Percentiles rank a stretch among this genome's conserved stretches.
phyloP scores from a whole-genome alignment of 352 stramenopile species.

The Phytophthora sojae region DNA sequence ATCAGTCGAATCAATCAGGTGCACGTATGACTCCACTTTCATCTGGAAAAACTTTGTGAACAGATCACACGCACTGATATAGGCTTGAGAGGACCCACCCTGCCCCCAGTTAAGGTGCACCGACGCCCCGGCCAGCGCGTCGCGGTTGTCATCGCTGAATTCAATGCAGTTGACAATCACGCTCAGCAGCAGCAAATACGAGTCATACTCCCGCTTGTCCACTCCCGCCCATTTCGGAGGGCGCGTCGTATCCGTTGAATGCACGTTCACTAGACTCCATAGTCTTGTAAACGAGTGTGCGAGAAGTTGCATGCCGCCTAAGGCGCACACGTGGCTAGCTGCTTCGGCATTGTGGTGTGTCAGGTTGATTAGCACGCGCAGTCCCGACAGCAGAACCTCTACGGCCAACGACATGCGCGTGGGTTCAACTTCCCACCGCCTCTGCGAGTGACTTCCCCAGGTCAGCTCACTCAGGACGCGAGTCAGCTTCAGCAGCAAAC shows the following conservation, averaged over 20 bases:
- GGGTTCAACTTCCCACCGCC: slow-evolving; percentile 39
- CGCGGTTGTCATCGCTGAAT: slow-evolving; percentile 61
- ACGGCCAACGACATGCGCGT: slow-evolving; percentile 41
- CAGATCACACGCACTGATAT: slow-evolving; percentile 39
- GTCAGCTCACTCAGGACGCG: slow-evolving; percentile 41
- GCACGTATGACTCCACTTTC: slow-evolving; percentile 62
- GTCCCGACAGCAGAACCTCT: slow-evolving; percentile 52
- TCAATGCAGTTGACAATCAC: slow-evolving; percentile 81
- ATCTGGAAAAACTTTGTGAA: slow-evolving; percentile 62
- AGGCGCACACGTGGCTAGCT: slow-evolving; percentile 43
- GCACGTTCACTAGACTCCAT: slow-evolving; percentile 20
- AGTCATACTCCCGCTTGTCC: slow-evolving; percentile 68
- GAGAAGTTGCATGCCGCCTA: slow-evolving; percentile 54
- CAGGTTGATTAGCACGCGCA: slow-evolving; percentile 83
- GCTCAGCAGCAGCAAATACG: slow-evolving; percentile 65
- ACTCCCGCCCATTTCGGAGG: slow-evolving; percentile 10
- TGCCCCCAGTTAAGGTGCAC: neutral
- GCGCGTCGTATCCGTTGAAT: neutral
- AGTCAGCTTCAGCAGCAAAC: slow-evolving; percentile 50
- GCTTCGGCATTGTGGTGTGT: slow-evolving; percentile 75
- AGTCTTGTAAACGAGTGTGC: slow-evolving; percentile 55
- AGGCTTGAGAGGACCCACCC: neutral
- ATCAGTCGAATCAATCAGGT: slow-evolving; percentile 47
- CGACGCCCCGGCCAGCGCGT: slow-evolving; percentile 32
- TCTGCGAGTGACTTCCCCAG: slow-evolving; percentile 35